Conservation (phyloP, 257 asterid species). For the Ilex aquifolium region DNA sequence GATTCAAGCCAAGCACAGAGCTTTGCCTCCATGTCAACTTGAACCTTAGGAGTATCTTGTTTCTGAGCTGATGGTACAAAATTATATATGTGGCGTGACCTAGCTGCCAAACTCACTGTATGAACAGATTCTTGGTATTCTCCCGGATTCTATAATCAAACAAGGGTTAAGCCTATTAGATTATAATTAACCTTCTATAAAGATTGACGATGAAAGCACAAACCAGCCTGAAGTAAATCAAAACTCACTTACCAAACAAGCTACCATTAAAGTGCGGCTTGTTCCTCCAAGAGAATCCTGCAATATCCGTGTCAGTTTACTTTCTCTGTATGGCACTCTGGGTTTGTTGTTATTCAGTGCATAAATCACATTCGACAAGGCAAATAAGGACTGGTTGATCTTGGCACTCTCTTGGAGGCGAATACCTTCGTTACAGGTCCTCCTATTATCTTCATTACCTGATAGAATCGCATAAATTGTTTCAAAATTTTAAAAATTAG, state of each 20-base stretch:
- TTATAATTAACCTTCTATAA: background rate
- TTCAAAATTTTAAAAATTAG: slow-evolving; percentile 1
- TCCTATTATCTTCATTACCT: slow-evolving; percentile 90
- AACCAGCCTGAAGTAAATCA: background rate
- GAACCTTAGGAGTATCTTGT: slow-evolving; percentile 41
- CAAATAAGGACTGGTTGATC: slow-evolving; percentile 89
- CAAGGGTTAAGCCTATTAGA: background rate
- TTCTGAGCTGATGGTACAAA: slow-evolving; percentile 36
- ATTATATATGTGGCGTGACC: slow-evolving; percentile 77
- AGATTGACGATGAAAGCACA: background rate
- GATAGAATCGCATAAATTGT: slow-evolving; percentile 7
- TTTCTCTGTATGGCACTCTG: slow-evolving; percentile 79
- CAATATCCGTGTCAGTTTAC: slow-evolving; percentile 84
- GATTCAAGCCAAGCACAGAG: slow-evolving; percentile 84
- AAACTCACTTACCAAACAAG: slow-evolving; percentile 62
- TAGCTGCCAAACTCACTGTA: slow-evolving; percentile 87
- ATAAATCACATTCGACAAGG: slow-evolving; percentile 76
- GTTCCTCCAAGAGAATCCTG: slow-evolving; percentile 97
- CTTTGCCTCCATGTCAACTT: slow-evolving; percentile 81
- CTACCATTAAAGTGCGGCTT: slow-evolving; percentile 78
- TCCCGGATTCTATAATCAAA: slow-evolving; percentile 66
- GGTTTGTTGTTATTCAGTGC: slow-evolving; percentile 65
- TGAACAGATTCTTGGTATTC: slow-evolving; percentile 86
- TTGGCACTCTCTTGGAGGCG: slow-evolving; percentile 90
- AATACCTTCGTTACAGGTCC: slow-evolving; percentile 71